Conservation (phyloP, 164 flowering plant genomes). For the Piper longum region DNA sequence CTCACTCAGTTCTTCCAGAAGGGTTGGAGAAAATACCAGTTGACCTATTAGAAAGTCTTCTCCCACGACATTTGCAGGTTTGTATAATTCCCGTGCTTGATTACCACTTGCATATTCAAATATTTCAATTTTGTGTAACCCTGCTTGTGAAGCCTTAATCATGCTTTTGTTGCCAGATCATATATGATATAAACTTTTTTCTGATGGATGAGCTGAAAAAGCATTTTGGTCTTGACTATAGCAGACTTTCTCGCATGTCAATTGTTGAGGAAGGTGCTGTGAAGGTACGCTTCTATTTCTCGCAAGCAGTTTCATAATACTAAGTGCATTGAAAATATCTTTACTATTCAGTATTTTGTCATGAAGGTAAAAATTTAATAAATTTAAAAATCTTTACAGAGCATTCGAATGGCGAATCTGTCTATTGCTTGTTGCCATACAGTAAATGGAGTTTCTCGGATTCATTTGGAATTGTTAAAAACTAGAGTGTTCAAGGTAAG, state of each 20-base stretch:
- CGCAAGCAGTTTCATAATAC: no score
- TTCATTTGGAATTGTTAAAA: slow-evolving; percentile 32
- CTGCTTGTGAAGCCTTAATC: background rate
- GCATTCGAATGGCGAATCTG: slow-evolving; percentile 41
- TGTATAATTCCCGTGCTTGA: background rate
- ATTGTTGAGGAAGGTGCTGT: slow-evolving; percentile 54
- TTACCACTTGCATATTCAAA: no score
- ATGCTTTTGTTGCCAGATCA: slow-evolving; percentile 24
- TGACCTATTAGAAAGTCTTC: slow-evolving; percentile 38
- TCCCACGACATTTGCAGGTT: slow-evolving; percentile 54
- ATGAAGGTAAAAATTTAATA: background rate
- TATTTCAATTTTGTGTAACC: background rate
- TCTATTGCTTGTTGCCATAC: slow-evolving; percentile 37
- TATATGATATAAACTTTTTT: slow-evolving; percentile 37
- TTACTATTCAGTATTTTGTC: background rate
- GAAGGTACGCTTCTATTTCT: slow-evolving; percentile 23
- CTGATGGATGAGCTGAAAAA: slow-evolving; percentile 49
- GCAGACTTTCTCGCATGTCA: slow-evolving; percentile 40
- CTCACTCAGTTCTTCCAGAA: slow-evolving; percentile 38
- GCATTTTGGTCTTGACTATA: slow-evolving; percentile 32
- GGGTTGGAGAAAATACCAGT: slow-evolving; percentile 45
- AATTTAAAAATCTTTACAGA: slow-evolving; percentile 15
- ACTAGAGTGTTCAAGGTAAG: slow-evolving; percentile 38
- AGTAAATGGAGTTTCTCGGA: slow-evolving; percentile 44
- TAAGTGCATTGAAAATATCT: no score